Evolutionary conservation across 768 basidiomycete genomes (phyloP).

Genomic region (Boletus patriciae): DNA sequence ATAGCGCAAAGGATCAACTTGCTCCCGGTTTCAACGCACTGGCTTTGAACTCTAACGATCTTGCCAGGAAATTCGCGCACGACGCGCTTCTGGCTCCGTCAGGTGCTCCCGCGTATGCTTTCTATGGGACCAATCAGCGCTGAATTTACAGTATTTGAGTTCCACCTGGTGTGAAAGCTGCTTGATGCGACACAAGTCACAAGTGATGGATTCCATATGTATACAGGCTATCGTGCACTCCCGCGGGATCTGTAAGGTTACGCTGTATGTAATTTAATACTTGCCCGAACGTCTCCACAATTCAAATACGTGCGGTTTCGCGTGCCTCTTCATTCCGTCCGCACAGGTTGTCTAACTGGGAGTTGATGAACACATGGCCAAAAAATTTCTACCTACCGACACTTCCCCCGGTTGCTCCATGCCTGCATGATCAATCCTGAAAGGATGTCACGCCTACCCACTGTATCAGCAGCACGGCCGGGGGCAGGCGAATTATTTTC

Average conservation of each 20-base stretch:
- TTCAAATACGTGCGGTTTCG: background rate
- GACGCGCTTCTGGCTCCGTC: constrained; percentile 5
- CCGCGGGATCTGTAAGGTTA: constrained; percentile 2
- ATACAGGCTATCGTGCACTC: background rate
- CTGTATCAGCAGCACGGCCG: background rate
- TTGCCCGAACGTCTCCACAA: background rate
- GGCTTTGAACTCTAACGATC: constrained; percentile 5
- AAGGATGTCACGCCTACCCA: constrained; percentile 1
- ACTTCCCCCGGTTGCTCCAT: constrained; percentile 10
- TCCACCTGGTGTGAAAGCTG: background rate
- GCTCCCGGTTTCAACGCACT: constrained; percentile 7
- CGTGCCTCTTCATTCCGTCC: background rate
- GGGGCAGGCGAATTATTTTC: background rate
- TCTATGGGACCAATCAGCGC: background rate
- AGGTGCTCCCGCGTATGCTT: constrained; percentile 1
- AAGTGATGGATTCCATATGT: background rate
- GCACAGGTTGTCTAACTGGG: background rate
- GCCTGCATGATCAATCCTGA: background rate
- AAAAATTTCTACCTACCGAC: background rate
- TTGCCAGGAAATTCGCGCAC: constrained; percentile 8
- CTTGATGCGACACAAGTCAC: background rate
- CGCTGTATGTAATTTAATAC: background rate
- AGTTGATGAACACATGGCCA: background rate
- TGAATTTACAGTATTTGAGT: background rate
- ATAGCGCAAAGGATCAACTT: constrained; percentile 1